Evolutionary conservation across 257 asterid species (phyloP).

Genomic region (Parsonsia alboflavescens): DNA sequence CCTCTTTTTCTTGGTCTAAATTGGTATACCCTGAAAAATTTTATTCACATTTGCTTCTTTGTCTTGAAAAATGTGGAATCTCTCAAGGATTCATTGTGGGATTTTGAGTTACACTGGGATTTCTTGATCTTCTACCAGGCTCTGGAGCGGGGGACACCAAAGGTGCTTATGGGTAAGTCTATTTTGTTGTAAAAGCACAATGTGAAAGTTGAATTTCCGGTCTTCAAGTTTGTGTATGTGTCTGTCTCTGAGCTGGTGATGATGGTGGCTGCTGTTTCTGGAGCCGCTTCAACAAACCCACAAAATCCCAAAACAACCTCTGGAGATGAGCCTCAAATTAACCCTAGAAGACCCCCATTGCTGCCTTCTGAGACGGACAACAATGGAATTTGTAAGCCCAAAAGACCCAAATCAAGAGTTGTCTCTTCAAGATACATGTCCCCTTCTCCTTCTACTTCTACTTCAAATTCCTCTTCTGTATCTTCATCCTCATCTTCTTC

Average conservation of each 20-base stretch:
- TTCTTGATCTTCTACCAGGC: slow-evolving; percentile 52
- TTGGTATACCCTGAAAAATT: slow-evolving; percentile 5
- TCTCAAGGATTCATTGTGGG: slow-evolving; percentile 26
- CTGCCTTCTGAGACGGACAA: slow-evolving; percentile 74
- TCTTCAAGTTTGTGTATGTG: slow-evolving; percentile 18
- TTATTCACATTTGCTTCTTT: slow-evolving; percentile 9
- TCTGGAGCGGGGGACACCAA: slow-evolving; percentile 19
- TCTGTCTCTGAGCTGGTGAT: slow-evolving; percentile 34
- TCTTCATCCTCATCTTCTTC: slow-evolving; percentile 62
- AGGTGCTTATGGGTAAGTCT: slow-evolving; percentile 41
- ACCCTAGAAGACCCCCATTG: slow-evolving; percentile 61
- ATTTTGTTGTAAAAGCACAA: slow-evolving; percentile 29
- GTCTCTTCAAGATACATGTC: slow-evolving; percentile 88
- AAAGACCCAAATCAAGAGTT: slow-evolving; percentile 66
- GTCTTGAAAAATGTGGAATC: slow-evolving; percentile 40
- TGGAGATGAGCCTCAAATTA: slow-evolving; percentile 31
- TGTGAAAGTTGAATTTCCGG: slow-evolving; percentile 47
- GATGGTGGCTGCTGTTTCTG: slow-evolving; percentile 91
- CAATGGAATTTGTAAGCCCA: slow-evolving; percentile 51
- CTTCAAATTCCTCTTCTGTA: slow-evolving; percentile 66
- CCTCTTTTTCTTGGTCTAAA: slow-evolving; percentile 18
- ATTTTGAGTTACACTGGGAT: slow-evolving; percentile 44
- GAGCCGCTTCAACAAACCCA: slow-evolving; percentile 64
- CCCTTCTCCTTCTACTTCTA: slow-evolving; percentile 74
- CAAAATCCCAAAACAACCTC: slow-evolving; percentile 36